Evolutionary conservation across 306 rosid species (phyloP), one percentile per base, ranked within the genome.

Genomic region (Sphenostylis stenocarpa): DNA sequence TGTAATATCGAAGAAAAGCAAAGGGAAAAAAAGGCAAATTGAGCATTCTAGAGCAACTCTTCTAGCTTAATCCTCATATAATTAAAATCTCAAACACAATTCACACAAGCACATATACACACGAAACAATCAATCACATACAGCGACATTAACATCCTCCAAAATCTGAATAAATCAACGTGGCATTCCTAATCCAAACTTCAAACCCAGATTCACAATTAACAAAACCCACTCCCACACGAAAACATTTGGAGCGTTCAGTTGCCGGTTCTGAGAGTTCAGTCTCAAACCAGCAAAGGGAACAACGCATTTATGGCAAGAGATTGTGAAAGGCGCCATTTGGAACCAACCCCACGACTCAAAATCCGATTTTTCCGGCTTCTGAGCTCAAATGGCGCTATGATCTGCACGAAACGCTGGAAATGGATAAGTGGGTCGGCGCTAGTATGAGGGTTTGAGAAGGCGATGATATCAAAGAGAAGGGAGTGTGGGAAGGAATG

Each of bases 291-390:
- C 85, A 48, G 70, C 29, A 57, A 83, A 79, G 8, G 86, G 49
- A 44, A 73, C 48, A 36, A 73, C 44, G 65, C 84, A 73, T 72
- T 88, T 90, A 44, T 90, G 81, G 69, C 95, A 88, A 28, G 92
- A 92, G 56, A 88, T 68, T 6, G 89, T 83, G 70, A 81, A 90
- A 14, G 95, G 86, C 28, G 89, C 84, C 92, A 90, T 82, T 90
- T 77, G 58, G 75, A 79, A 80, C 43, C 4, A 66, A 81, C 5
- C 83, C 76, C 75, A 75, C 76, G 55, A 83, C 33, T 72, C 72
- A 76, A 71, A 82, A 52, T 20, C 33, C 23, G 55, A 45, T 3
- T 38, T 55, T 79, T 74, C 13, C 10, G 55, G 52, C 14, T 70
- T 34, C 33, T 28, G 28, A 56, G 68, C 58, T 77, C 14, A 45